These are phyloP conservation scores for Biscutella laevigata DNA, from an alignment of 441 rosid species.

Conservation along the genomic window DNA sequence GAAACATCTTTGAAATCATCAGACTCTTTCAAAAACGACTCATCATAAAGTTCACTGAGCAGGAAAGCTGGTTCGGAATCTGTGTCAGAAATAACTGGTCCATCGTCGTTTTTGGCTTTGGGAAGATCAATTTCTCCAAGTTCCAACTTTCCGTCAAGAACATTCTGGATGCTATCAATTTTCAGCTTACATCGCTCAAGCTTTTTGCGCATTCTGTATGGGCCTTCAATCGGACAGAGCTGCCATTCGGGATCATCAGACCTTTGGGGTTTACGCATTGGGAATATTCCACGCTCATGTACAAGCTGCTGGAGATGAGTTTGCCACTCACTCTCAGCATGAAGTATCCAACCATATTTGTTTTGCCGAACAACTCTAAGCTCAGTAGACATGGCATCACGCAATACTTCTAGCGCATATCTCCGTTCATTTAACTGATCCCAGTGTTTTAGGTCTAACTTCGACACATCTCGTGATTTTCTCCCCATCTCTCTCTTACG, in stretches of 20 bases:
- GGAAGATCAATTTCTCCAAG: constrained; percentile 57
- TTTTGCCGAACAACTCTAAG: constrained; percentile 99
- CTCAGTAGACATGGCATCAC: constrained; percentile 99
- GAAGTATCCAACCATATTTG: constrained; percentile 99
- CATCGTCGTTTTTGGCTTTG: constrained; percentile 48
- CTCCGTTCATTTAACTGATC: constrained; percentile 94
- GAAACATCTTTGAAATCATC: constrained; percentile 40
- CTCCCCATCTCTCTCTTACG: constrained; percentile 92
- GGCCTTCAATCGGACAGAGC: constrained; percentile 99
- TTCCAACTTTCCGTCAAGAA: constrained; percentile 71
- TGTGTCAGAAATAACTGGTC: constrained; percentile 50
- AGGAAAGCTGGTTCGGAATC: constrained; percentile 52
- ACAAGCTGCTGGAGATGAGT: constrained; percentile 97
- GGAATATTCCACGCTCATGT: constrained; percentile 96
- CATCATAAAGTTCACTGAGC: constrained; percentile 15
- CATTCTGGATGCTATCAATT: constrained; percentile 84
- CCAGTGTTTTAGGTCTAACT: constrained; percentile 86
- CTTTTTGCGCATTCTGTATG: constrained; percentile 99
- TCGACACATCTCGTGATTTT: constrained; percentile 76
- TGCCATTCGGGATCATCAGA: constrained; percentile 90
- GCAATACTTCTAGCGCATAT: constrained; percentile 90
- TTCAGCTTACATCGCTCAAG: constrained; percentile 83
- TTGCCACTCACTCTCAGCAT: constrained; percentile 99
- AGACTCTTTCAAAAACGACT: constrained; percentile 41
- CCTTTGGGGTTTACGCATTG: constrained; percentile 52